phyloP scores from a whole-genome alignment of 805 yeast species.

The Metschnikowia rubicola region DNA sequence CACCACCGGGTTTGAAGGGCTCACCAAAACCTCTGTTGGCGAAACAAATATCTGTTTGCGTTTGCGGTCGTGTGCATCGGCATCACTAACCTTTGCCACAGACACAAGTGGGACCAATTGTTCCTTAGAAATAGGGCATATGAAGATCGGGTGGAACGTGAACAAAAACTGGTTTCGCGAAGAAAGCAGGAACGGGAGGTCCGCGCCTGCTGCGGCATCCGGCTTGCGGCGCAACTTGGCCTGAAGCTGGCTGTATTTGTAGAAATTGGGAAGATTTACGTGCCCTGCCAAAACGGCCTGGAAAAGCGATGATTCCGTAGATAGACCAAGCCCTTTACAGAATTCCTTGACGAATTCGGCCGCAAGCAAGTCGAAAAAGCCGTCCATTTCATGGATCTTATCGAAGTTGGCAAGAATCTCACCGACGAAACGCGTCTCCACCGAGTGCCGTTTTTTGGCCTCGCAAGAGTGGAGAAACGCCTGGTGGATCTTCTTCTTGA shows the following conservation, averaged over 20 bases:
- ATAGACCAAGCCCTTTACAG: slow-evolving; percentile 35
- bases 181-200: slow-evolving; percentile 41
- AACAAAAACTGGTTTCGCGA: slow-evolving; percentile 38
- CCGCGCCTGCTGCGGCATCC: slow-evolving; percentile 24
- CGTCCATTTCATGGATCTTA: slow-evolving; percentile 25
- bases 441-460: slow-evolving; percentile 12
- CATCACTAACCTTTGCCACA: slow-evolving; percentile 7
- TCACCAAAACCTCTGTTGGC: slow-evolving; percentile 11
- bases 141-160: slow-evolving; percentile 42
- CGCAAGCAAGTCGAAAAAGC: slow-evolving; percentile 34
- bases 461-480: slow-evolving; percentile 7
- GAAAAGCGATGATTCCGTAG: slow-evolving; percentile 40
- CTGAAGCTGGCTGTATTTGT: slow-evolving; percentile 40
- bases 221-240: slow-evolving; percentile 21
- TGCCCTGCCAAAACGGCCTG: slow-evolving; percentile 39
- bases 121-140: slow-evolving; percentile 45
- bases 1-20: slow-evolving; percentile 35
- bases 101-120: slow-evolving; percentile 35
- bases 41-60: slow-evolving; percentile 10
- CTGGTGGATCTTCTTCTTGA: slow-evolving; percentile 1
- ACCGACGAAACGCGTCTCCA: slow-evolving; percentile 28
- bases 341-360: slow-evolving; percentile 39
- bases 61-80: slow-evolving; percentile 12
- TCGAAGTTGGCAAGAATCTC: slow-evolving; percentile 32
- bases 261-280: slow-evolving; percentile 40